Evolutionary conservation across 2,329 filamentous ascomycete genomes (phyloP).

Genomic region (Coniochaeta sp.): DNA sequence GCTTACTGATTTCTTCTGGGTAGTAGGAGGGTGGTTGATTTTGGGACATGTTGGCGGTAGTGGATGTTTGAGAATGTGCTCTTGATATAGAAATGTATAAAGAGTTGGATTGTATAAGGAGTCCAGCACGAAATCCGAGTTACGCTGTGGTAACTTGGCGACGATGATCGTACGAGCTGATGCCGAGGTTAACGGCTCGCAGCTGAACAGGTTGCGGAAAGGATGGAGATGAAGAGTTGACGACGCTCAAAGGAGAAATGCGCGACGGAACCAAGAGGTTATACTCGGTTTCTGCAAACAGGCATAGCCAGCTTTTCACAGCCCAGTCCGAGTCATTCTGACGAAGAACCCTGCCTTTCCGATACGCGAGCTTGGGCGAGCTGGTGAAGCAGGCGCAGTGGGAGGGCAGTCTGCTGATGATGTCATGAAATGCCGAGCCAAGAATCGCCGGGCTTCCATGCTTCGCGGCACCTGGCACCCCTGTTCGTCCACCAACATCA

Average conservation of each 20-base stretch:
- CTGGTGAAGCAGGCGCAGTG: not conserved
- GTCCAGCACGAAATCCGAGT: too few species aligned
- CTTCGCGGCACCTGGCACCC: not conserved
- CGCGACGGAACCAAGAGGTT: too few species aligned
- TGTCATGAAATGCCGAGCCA: not conserved
- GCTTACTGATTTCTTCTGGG: not conserved
- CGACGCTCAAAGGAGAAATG: too few species aligned
- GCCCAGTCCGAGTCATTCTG: not conserved
- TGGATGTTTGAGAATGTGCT: too few species aligned
- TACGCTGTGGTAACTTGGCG: too few species aligned
- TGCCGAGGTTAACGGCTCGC: too few species aligned
- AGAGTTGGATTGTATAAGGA: not conserved
- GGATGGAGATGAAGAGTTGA: too few species aligned
- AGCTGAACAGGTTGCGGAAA: too few species aligned
- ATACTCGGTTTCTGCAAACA: too few species aligned
- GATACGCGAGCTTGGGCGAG: too few species aligned
- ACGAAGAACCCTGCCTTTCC: not conserved
- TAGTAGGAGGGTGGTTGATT: not conserved
- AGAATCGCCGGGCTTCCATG: not conserved
- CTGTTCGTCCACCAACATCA: not conserved
- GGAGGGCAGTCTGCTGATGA: not conserved
- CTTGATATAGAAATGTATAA: not conserved
- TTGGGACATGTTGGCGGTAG: not conserved
- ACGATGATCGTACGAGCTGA: too few species aligned
- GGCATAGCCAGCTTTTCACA: too few species aligned